Conservation (phyloP, 495 filamentous ascomycete species). For the Cercophora samala region DNA sequence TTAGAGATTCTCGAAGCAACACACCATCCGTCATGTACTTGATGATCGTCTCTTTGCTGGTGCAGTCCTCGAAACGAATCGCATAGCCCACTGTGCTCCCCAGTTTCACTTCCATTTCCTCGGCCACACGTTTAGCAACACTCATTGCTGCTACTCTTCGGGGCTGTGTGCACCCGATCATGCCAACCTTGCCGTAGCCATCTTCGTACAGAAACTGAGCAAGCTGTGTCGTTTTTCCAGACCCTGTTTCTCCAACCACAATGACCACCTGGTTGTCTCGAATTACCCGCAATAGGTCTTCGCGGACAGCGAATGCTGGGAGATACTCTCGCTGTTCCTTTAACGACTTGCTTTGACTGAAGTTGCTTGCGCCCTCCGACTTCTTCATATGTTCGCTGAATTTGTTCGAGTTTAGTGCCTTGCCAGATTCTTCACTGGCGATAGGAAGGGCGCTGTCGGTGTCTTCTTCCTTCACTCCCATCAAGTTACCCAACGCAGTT, state of each 20-base stretch:
- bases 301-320: constrained; percentile 93
- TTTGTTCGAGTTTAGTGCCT: constrained; percentile 63
- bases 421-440: constrained; percentile 60
- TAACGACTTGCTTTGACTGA: constrained; percentile 88
- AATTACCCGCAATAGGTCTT: constrained; percentile 92
- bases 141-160: constrained; percentile 97
- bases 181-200: constrained; percentile 77
- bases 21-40: constrained; percentile 99
- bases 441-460: constrained; percentile 80
- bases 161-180: constrained; percentile 95
- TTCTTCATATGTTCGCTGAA: constrained; percentile 91
- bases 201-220: constrained; percentile 95
- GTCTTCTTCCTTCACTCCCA: constrained; percentile 93
- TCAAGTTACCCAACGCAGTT: constrained; percentile 86
- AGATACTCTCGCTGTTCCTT: constrained; percentile 91
- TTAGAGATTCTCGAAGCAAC: constrained; percentile 85
- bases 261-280: constrained; percentile 96
- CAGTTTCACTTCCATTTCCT: constrained; percentile 97
- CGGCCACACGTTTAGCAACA: constrained; percentile 95
- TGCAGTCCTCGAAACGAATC: constrained; percentile 98
- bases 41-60: constrained; percentile 87
- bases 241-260: constrained; percentile 94
- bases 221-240: constrained; percentile 93
- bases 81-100: constrained; percentile 91
- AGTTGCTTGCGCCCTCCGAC: constrained; percentile 80